Evolutionary conservation across 1,284 basidiomycete genomes (phyloP).

Genomic region (Waitea zeae): DNA sequence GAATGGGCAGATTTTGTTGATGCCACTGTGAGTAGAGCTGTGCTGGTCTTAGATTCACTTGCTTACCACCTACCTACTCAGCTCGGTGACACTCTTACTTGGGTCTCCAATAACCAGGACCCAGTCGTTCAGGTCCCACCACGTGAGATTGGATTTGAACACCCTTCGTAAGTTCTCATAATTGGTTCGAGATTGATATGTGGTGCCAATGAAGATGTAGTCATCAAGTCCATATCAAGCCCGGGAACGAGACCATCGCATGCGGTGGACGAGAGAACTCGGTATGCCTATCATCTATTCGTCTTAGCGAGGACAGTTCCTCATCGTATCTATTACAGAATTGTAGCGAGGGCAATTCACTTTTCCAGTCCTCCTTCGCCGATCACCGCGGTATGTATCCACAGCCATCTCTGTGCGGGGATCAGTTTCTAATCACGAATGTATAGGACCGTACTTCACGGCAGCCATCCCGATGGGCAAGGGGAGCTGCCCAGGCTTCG

Average conservation of each 20-base stretch:
- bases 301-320: neutral
- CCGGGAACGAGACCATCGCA: conserved; percentile 10
- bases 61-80: neutral
- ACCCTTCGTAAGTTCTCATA: conserved; percentile 15
- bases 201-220: too few relatives aligned
- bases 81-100: conserved; percentile 2
- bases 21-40: conserved; percentile 9
- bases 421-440: too few relatives aligned
- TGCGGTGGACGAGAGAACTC: neutral
- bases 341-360: neutral
- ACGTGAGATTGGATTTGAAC: conserved; percentile 15
- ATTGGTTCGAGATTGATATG: too few relatives aligned
- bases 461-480: neutral
- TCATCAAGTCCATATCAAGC: conserved; percentile 20
- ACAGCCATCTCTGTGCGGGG: too few relatives aligned
- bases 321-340: neutral
- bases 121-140: conserved; percentile 19
- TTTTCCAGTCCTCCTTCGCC: too few relatives aligned
- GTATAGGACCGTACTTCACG: neutral
- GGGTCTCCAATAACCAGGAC: conserved; percentile 20
- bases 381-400: too few relatives aligned
- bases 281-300: too few relatives aligned
- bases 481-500: neutral
- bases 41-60: neutral
- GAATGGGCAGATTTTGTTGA: conserved; percentile 26